phyloP scores from a whole-genome alignment of 305 asterid species.

The Fraxinus greggii region DNA sequence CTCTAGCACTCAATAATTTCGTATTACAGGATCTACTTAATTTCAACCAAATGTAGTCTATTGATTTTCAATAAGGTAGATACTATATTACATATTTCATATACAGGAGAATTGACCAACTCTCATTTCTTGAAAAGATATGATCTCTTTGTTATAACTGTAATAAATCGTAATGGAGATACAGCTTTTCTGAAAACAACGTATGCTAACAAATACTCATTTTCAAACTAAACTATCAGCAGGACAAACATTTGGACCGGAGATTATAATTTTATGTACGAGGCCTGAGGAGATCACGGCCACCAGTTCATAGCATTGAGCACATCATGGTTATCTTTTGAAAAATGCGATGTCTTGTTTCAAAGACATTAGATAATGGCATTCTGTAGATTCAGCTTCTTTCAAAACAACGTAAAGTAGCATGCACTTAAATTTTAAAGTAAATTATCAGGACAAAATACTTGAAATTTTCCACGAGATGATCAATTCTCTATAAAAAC shows the following conservation, averaged over 20 bases:
- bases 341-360: neutral
- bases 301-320: neutral
- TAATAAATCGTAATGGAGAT: neutral
- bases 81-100: neutral
- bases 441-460: neutral
- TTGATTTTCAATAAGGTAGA: neutral
- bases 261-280: neutral
- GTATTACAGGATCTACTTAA: neutral
- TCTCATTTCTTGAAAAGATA: neutral
- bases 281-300: neutral
- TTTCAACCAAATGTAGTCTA: neutral
- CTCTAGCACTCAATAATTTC: neutral
- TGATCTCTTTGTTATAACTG: neutral
- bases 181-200: neutral
- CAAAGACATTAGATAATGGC: neutral
- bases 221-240: neutral
- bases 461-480: neutral
- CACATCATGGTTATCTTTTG: neutral
- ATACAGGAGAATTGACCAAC: neutral
- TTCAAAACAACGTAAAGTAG: neutral
- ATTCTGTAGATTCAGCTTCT: neutral
- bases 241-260: neutral
- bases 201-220: neutral
- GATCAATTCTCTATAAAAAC: neutral
- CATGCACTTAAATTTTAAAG: neutral